A percentile compares a stretch with the other conserved stretches of the same genome.
Evolutionary conservation across 2,329 filamentous ascomycete genomes (phyloP).

Genomic region (Fragosphaeria purpurea): DNA sequence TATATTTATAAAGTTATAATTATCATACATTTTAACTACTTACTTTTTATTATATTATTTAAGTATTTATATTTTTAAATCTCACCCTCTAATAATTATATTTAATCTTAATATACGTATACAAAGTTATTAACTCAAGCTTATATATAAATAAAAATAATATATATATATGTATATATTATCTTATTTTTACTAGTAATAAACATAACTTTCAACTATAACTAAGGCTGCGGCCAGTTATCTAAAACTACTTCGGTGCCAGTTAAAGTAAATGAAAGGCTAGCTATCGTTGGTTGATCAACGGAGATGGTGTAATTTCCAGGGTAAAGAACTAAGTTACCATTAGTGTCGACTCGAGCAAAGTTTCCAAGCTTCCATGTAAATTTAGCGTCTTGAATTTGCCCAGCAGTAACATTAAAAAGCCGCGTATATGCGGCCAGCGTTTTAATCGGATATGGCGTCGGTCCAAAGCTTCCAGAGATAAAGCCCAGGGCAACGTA

Average conservation of each 20-base stretch:
- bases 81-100: too few relatives aligned
- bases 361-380: slow-evolving; percentile 37
- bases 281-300: slow-evolving; percentile 31
- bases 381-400: slow-evolving; percentile 23
- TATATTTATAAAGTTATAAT: too few relatives aligned
- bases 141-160: too few relatives aligned
- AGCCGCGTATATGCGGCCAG: slow-evolving; percentile 41
- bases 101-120: too few relatives aligned
- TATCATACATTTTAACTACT: too few relatives aligned
- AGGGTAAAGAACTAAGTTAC: slow-evolving; percentile 42
- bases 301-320: slow-evolving; percentile 38
- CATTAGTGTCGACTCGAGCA: slow-evolving; percentile 37
- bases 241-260: slow-evolving; percentile 33
- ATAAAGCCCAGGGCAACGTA: slow-evolving; percentile 43
- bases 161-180: too few relatives aligned
- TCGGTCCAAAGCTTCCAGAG: slow-evolving; percentile 32
- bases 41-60: too few relatives aligned
- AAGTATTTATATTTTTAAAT: too few relatives aligned
- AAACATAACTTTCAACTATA: too few relatives aligned
- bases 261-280: slow-evolving; percentile 34
- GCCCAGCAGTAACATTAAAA: slow-evolving; percentile 24
- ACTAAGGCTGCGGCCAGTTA: slow-evolving; percentile 3
- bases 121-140: too few relatives aligned
- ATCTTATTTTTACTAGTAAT: too few relatives aligned
- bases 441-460: slow-evolving; percentile 41